Base-by-base conservation (phyloP, 78 protist genomes). In the Bigelowiella natans region DNA sequence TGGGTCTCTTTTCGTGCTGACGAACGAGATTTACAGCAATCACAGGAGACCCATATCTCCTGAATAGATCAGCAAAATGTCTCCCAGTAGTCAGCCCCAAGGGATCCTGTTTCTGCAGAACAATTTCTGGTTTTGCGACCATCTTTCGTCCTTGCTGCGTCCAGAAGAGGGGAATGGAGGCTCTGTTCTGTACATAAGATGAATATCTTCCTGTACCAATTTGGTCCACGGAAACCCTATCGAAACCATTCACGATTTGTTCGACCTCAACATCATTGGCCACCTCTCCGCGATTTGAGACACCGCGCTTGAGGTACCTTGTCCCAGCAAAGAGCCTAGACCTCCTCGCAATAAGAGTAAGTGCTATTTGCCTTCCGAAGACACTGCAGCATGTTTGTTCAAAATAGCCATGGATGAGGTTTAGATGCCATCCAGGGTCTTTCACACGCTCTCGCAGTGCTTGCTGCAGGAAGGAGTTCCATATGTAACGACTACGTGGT, bases 1-100 rank as follows among this genome's bases (percentile, higher is more conserved):
- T 93, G 1, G 97, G 96, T 37, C 84, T 88, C 95, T 95, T 96
- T 86, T 98, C 98, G 36, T 94, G 18, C 31, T 83, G 90, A 30
- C 40, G 38, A 31, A 97, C 95, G 0, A 96, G 93, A 83, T 95
- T 95, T 40, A 97, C 40, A 1, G 93, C 93, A 37, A 95, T 37
- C 82, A 95, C 29, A 26, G 97, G 97, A 36, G 95, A 0, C 0
- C 98, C 98, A 83, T 95, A 97, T 28, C 96, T 37, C 2, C 51
- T 0, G n/a, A 93, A 90, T 82, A 98, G 87, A 3, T 93, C 88
- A 31, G 92, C 88, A 85, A 97, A 97, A 92, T 98, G 99, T 26
- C 92, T 38, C 34, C 88, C 92, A 0, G 98, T 95, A 28, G 97
- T 90, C 2, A 87, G 39, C 92, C 64, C 91, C 88, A 90, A 92